These are phyloP conservation scores for Rhynchospora breviuscula DNA, from an alignment of 176 grass and related monocot genomes.

Conservation along the genomic window DNA sequence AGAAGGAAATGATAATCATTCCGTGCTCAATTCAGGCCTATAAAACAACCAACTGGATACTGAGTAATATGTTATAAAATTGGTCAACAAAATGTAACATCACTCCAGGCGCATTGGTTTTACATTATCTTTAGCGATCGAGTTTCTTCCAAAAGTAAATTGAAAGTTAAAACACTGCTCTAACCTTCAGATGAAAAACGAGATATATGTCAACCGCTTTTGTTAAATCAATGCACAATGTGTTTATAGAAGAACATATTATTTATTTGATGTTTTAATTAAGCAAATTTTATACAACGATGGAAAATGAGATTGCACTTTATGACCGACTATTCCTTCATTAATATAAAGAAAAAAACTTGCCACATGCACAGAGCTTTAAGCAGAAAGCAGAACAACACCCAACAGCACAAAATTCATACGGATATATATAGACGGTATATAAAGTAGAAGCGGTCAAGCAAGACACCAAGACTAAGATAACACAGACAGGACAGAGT, in stretches of 20 bases:
- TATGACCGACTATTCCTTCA: background rate
- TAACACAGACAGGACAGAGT: conserved; percentile 22
- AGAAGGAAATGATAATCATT: too few species aligned
- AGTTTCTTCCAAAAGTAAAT: too few species aligned
- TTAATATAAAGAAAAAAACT: background rate
- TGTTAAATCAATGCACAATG: background rate
- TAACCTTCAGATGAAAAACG: too few species aligned
- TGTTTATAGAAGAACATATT: background rate
- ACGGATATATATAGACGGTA: conserved; percentile 28
- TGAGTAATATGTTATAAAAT: too few species aligned
- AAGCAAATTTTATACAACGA: background rate
- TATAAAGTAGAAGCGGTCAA: conserved; percentile 28
- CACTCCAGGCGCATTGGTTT: too few species aligned
- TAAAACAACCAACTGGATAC: too few species aligned
- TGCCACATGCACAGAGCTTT: background rate
- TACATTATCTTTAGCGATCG: too few species aligned
- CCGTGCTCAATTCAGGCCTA: too few species aligned
- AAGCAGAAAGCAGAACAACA: background rate
- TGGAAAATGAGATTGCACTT: background rate
- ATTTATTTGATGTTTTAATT: background rate
- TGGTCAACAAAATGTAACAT: too few species aligned
- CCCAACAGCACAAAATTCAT: conserved; percentile 38
- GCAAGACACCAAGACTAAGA: conserved; percentile 28
- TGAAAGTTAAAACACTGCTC: background rate
- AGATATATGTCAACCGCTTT: background rate